These are phyloP conservation scores for Salvia sclarea DNA, from an alignment of 305 asterid genomes.

Conservation along the genomic window DNA sequence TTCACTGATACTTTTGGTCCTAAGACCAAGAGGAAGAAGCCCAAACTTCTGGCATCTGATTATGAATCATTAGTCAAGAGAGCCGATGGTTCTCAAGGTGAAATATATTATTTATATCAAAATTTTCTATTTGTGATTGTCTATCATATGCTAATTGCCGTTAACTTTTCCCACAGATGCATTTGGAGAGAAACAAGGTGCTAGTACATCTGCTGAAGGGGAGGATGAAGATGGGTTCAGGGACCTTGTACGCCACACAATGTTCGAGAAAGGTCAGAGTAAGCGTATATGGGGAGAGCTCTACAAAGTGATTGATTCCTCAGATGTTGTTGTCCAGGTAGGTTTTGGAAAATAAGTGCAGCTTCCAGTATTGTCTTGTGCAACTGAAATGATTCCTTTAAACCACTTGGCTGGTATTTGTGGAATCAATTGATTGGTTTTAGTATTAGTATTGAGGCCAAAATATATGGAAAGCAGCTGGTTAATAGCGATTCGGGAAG, in stretches of 20 bases:
- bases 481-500: not conserved
- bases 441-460: not conserved
- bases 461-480: not conserved
- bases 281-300: conserved; percentile 99
- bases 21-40: conserved; percentile 83
- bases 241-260: conserved; percentile 88
- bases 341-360: not conserved
- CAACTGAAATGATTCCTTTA: not conserved
- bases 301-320: conserved; percentile 94
- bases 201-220: conserved; percentile 58
- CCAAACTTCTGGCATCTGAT: conserved; percentile 68
- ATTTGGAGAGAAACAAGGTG: conserved; percentile 74
- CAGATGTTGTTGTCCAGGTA: conserved; percentile 95
- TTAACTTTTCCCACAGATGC: conserved; percentile 43
- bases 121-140: not conserved
- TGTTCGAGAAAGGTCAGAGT: conserved; percentile 98
- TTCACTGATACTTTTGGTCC: conserved; percentile 92
- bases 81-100: conserved; percentile 93
- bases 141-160: not conserved
- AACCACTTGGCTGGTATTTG: not conserved
- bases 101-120: conserved; percentile 19
- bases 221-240: conserved; percentile 77
- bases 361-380: not conserved
- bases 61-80: conserved; percentile 68
- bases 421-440: conserved; percentile 13